Base-by-base conservation (phyloP, 495 filamentous ascomycete genomes). In the Penicillium bovifimosum region DNA sequence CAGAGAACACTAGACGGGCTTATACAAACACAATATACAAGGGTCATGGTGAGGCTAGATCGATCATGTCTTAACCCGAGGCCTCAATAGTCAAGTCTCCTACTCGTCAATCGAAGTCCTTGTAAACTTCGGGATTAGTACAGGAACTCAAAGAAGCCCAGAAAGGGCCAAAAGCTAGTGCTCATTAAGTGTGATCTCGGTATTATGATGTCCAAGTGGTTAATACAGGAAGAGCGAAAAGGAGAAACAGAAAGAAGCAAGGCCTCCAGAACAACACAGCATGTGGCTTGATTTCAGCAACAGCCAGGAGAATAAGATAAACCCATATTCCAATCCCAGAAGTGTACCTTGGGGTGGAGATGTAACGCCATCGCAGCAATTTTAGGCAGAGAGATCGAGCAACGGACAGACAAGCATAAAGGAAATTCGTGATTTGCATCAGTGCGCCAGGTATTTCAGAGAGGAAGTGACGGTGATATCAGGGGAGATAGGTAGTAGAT, bases 361-460 rank as follows among this genome's bases (percentile, higher is more conserved):
- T 10, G 17, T 5, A 59, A 63, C 54, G 54, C 57, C 58, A 11
- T 54, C 27, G 52, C 47, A 53, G 46, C 57, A 56, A 58, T 54
- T 61, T 63, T 63, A 36, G 24, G 31, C n/a, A 31, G 18, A 31
- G 33, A 47, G 29, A 41, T 13, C 18, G 50, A 36, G 36, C 44
- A 26, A 53, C 18, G 9, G 24, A 38, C 11, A 29, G 39, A 42
- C 10, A 38, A 36, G 45, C 45, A 40, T 51, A 55, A 69, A 72
- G 56, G 62, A 71, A 58, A 73, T 71, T 73, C 68, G 70, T 73
- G 59, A 47, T 40, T 59, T 58, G 56, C 63, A 65, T 65, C 54
- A 57, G 48, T 47, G 46, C 56, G 61, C 60, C 50, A 50, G 52
- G 13, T 28, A 39, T 53, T 54, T 54, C 50, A 46, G 41, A 56